Evolutionary conservation across 108 stramenopile species (phyloP).

Genomic region (Skeletonema marinoi): DNA sequence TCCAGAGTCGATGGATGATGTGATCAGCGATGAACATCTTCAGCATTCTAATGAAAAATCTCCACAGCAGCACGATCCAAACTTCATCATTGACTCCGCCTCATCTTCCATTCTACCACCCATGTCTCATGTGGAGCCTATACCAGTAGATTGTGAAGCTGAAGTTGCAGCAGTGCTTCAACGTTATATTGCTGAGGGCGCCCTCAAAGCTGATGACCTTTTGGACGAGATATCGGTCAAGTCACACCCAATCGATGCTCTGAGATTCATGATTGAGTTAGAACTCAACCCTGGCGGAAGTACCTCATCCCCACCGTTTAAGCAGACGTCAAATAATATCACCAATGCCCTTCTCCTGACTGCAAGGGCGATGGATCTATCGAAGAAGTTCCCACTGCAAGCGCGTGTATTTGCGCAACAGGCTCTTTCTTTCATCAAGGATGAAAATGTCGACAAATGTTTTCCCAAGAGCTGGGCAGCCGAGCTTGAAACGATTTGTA

Average conservation of each 20-base stretch:
- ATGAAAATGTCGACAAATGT: not conserved
- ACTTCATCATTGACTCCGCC: not conserved
- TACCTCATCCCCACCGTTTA: not conserved
- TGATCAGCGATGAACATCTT: not conserved
- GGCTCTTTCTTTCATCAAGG: not conserved
- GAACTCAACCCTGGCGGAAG: conserved; percentile 6
- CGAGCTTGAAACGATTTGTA: conserved; percentile 1
- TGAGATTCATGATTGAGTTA: conserved; percentile 9
- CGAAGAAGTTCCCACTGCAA: conserved; percentile 9
- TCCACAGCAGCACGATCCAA: not conserved
- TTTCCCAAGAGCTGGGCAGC: not conserved
- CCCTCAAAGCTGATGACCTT: conserved; percentile 17
- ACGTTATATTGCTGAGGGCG: conserved; percentile 11
- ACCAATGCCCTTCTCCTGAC: conserved; percentile 3
- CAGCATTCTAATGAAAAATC: not conserved
- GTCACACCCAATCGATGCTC: not conserved
- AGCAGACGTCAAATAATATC: not conserved
- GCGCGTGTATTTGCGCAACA: conserved; percentile 9
- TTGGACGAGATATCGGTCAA: conserved; percentile 8
- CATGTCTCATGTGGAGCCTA: not conserved
- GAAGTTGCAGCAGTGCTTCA: not conserved
- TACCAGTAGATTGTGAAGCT: not conserved
- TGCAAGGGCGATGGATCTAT: conserved; percentile 11
- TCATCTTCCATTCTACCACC: not conserved
- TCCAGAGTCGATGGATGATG: not conserved